Conservation (phyloP, 495 filamentous ascomycete genomes). For the Neurospora sublineolata region DNA sequence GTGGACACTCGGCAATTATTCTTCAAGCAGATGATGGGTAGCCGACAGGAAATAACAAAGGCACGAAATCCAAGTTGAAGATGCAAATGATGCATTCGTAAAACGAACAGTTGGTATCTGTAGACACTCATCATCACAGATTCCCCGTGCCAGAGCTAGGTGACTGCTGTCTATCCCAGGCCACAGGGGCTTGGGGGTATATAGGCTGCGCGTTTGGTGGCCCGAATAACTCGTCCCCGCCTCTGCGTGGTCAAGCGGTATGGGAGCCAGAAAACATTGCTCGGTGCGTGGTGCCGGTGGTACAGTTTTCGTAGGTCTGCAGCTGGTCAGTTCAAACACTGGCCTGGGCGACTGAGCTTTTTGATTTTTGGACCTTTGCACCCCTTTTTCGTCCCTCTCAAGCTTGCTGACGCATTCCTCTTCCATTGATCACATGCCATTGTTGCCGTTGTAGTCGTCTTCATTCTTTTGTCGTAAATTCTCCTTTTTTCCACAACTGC, state of each 20-base stretch:
- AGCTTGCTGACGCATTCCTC: not conserved
- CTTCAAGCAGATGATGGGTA: not conserved
- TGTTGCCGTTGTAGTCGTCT: not conserved
- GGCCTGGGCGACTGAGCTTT: not conserved
- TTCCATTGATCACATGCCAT: not conserved
- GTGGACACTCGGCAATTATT: not conserved
- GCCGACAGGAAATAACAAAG: not conserved
- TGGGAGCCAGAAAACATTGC: not conserved
- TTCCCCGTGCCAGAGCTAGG: not conserved
- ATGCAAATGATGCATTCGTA: not conserved
- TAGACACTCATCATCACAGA: not conserved
- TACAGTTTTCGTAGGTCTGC: not conserved
- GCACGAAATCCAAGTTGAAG: not conserved
- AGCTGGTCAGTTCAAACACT: not conserved
- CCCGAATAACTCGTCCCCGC: not conserved
- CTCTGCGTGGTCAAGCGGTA: not conserved
- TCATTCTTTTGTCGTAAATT: not conserved
- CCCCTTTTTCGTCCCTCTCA: not conserved
- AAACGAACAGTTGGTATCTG: not conserved
- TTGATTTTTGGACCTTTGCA: not conserved
- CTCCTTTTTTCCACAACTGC: not conserved
- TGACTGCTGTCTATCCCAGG: not conserved
- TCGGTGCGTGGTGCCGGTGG: not conserved
- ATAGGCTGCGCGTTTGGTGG: not conserved
- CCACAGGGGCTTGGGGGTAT: not conserved